Conservation (phyloP, 257 asterid genomes). For the Przewalskia tangutica region DNA sequence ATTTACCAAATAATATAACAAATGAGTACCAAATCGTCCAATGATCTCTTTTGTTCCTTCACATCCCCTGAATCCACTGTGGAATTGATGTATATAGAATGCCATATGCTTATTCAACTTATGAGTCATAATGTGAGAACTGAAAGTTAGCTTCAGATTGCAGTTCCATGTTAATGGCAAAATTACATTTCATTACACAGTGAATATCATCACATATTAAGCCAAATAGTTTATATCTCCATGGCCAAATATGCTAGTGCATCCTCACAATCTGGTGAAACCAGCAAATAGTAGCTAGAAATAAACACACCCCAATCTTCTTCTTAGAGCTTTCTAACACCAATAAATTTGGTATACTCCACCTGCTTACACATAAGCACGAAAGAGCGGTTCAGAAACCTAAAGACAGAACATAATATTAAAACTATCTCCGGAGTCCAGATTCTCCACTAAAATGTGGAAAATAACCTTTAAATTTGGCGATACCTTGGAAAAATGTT, state of each 20-base stretch:
- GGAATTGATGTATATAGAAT: background rate
- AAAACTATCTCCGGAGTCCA: background rate
- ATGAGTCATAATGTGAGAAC: background rate
- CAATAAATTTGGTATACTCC: background rate
- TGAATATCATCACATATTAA: background rate
- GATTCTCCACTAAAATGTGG: background rate
- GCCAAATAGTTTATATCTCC: background rate
- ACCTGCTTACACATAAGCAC: background rate
- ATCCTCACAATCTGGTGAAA: background rate
- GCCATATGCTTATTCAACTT: background rate
- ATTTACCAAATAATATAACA: background rate
- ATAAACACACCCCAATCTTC: background rate
- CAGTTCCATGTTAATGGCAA: background rate
- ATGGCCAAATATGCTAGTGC: background rate
- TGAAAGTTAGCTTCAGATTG: background rate
- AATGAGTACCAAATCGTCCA: background rate
- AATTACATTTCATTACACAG: background rate
- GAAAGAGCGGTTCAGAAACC: background rate
- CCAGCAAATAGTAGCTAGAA: background rate
- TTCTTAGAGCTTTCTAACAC: background rate
- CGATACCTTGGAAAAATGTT: background rate
- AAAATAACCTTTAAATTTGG: background rate
- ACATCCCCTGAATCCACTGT: background rate
- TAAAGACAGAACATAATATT: background rate
- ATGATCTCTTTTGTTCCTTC: background rate